Conservation (phyloP, 352 stramenopile genomes). For the Peronospora destructor region DNA sequence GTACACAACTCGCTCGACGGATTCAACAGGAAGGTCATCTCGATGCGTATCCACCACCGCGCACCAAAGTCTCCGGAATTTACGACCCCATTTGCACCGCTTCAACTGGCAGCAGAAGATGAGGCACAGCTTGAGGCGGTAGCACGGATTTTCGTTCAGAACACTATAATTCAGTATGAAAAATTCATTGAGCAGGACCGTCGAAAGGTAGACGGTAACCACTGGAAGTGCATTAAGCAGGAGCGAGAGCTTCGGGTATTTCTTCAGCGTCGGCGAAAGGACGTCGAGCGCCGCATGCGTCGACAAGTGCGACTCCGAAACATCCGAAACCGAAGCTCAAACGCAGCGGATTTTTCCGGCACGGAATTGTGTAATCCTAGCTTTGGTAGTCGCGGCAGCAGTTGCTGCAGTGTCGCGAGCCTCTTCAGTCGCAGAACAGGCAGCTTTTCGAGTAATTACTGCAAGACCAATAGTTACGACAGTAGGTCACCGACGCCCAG, state of each 20-base stretch:
- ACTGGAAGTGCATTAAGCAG: conserved; percentile 50
- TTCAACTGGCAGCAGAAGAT: conserved; percentile 36
- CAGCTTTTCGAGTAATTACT: conserved; percentile 26
- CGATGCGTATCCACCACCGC: conserved; percentile 27
- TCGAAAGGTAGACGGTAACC: conserved; percentile 32
- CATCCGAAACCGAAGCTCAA: conserved; percentile 20
- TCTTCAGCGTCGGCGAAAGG: conserved; percentile 32
- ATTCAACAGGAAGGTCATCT: conserved; percentile 14
- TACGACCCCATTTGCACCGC: conserved; percentile 40
- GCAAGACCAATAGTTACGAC: conserved; percentile 27
- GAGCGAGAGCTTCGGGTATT: conserved; percentile 44
- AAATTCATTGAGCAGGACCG: conserved; percentile 38
- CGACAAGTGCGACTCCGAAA: conserved; percentile 22
- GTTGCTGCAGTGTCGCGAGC: conserved; percentile 24
- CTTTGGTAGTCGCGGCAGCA: conserved; percentile 22
- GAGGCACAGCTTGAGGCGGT: conserved; percentile 35
- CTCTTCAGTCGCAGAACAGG: conserved; percentile 22
- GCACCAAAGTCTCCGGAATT: conserved; percentile 23
- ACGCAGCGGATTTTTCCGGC: conserved; percentile 21
- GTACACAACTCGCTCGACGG: conserved; percentile 7
- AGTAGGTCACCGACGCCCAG: conserved; percentile 13
- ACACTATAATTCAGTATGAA: conserved; percentile 47
- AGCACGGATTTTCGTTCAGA: conserved; percentile 39
- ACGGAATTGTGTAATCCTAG: conserved; percentile 12
- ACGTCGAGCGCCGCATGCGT: conserved; percentile 28